A percentile compares a stretch with the other conserved stretches of the same genome.
phyloP scores from a whole-genome alignment of 495 filamentous ascomycete species.

The Pyronema domesticum region DNA sequence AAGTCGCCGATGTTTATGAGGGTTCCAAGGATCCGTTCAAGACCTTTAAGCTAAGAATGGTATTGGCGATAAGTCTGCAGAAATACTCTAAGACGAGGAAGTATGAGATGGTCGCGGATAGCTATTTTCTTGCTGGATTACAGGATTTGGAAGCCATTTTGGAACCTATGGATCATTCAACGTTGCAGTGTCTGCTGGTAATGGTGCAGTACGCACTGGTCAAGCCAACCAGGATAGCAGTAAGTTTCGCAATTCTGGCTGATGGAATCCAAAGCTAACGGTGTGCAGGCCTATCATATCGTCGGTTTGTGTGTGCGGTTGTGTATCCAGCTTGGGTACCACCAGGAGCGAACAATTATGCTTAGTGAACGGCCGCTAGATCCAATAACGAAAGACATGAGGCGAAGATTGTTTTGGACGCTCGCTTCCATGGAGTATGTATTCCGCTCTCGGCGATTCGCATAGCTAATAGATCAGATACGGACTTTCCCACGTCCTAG shows the following conservation, averaged over 20 bases:
- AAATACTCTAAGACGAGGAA: slow-evolving; percentile 48
- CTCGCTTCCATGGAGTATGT: slow-evolving; percentile 61
- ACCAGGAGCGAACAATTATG: slow-evolving; percentile 67
- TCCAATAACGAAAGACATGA: slow-evolving; percentile 66
- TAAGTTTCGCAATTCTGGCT: slow-evolving; percentile 16
- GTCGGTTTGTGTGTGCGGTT: slow-evolving; percentile 70
- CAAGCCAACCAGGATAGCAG: slow-evolving; percentile 74
- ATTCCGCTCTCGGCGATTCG: background rate
- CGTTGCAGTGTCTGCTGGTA: slow-evolving; percentile 73
- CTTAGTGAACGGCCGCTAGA: slow-evolving; percentile 38
- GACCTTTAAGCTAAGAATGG: slow-evolving; percentile 73
- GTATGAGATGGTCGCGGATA: slow-evolving; percentile 74
- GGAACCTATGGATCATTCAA: slow-evolving; percentile 61
- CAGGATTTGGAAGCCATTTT: slow-evolving; percentile 61
- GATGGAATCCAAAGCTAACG: background rate
- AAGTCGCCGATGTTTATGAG: slow-evolving; percentile 61
- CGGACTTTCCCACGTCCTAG: slow-evolving; percentile 69
- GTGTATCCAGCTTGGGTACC: slow-evolving; percentile 66
- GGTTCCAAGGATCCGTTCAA: slow-evolving; percentile 59
- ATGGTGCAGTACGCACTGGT: slow-evolving; percentile 84
- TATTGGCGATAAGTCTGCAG: slow-evolving; percentile 81
- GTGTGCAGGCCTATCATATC: slow-evolving; percentile 50
- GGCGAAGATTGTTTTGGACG: slow-evolving; percentile 71
- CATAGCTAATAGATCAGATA: slow-evolving; percentile 9
- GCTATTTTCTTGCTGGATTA: slow-evolving; percentile 77